Evolutionary conservation across 1,284 basidiomycete genomes (phyloP).

Genomic region (Ganoderma leucocontextum): DNA sequence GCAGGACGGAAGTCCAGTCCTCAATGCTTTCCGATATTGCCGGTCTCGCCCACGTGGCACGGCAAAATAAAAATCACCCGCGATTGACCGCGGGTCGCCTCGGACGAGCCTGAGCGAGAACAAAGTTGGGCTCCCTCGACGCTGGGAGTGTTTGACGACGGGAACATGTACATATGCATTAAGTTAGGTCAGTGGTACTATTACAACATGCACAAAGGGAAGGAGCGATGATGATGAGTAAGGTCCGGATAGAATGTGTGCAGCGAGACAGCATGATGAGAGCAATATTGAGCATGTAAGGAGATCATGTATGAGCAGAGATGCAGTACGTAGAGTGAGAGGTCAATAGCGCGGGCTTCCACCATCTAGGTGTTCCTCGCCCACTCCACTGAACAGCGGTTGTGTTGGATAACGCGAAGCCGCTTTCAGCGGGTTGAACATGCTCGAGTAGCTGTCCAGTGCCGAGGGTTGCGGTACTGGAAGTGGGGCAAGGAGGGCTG

Average conservation of each 20-base stretch:
- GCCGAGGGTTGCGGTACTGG: conserved; percentile 17
- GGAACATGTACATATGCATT: neutral
- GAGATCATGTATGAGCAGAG: neutral
- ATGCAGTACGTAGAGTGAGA: neutral
- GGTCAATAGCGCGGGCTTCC: neutral
- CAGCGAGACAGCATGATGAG: conserved; percentile 19
- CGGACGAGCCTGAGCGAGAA: too few relatives aligned
- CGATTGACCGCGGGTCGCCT: neutral
- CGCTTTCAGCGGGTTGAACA: conserved; percentile 29
- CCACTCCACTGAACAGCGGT: conserved; percentile 25
- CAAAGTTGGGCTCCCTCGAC: neutral
- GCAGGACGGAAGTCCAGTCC: conserved; percentile 22
- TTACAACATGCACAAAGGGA: conserved; percentile 26
- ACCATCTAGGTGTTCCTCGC: conserved; percentile 1
- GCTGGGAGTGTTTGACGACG: neutral
- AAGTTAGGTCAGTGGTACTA: conserved; percentile 24
- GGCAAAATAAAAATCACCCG: neutral
- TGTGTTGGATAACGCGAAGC: conserved; percentile 27
- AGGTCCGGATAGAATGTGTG: conserved; percentile 11
- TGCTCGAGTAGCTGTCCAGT: conserved; percentile 30
- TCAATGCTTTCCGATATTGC: conserved; percentile 5
- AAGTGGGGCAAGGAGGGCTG: conserved; percentile 14
- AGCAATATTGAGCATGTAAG: neutral
- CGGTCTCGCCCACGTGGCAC: conserved; percentile 7
- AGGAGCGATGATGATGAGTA: conserved; percentile 15